Percentiles rank a stretch among this genome's conserved stretches.
Conservation (phyloP, 441 rosid species). For the Populus trichocarpa region DNA sequence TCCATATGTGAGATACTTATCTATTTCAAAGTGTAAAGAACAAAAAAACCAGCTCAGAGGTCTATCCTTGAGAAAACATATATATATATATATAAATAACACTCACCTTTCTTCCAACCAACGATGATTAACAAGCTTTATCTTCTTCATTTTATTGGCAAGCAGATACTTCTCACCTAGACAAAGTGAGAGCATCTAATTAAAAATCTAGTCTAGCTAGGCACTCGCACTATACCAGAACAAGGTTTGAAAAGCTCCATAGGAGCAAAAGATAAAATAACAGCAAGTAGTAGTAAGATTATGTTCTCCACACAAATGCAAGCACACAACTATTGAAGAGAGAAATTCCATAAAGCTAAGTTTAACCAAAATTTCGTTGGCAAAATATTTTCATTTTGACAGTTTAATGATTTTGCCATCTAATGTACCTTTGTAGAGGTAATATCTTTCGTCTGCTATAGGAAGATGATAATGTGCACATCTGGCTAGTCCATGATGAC, state of each 20-base stretch:
- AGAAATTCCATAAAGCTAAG: background rate
- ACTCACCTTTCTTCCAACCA: conserved; percentile 94
- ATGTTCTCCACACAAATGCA: too few relatives aligned
- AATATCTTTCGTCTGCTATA: too few relatives aligned
- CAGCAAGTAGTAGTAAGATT: background rate
- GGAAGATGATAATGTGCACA: background rate
- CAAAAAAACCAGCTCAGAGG: background rate
- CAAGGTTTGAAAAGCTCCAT: background rate
- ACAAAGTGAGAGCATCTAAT: conserved; percentile 8
- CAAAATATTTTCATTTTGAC: too few relatives aligned
- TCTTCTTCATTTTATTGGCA: conserved; percentile 69
- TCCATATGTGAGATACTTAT: background rate
- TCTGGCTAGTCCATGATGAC: background rate
- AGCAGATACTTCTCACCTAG: conserved; percentile 94
- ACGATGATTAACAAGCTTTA: conserved; percentile 79
- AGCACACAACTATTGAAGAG: background rate
- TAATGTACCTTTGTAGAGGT: too few relatives aligned
- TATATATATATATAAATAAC: background rate
- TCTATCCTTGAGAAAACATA: background rate
- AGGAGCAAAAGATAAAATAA: too few relatives aligned
- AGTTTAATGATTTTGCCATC: too few relatives aligned
- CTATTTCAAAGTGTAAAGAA: background rate
- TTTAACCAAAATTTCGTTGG: too few relatives aligned
- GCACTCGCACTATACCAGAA: background rate
- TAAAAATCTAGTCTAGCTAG: background rate